Percentiles rank a stretch among this genome's conserved stretches.
Conservation (phyloP, 345 rosid species). For the Eucalyptus curtisii region DNA sequence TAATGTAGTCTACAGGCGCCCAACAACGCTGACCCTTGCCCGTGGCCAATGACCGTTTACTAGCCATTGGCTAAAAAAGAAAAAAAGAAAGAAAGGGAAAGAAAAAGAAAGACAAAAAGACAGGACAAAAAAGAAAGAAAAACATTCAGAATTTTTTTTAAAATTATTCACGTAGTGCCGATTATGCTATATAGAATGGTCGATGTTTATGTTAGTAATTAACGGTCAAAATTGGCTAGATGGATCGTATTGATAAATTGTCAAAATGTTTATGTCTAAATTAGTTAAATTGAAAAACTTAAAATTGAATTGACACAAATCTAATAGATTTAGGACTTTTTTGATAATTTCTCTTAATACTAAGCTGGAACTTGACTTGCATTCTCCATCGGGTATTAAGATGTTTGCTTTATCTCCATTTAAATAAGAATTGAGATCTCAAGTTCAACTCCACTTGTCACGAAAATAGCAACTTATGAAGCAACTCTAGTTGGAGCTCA, state of each 20-base stretch:
- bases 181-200: no score
- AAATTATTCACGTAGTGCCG: rapidly evolving
- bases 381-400: rapidly evolving
- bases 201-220: no score
- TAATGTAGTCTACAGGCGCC: rapidly evolving
- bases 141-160: rapidly evolving
- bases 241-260: rapidly evolving
- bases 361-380: neutral
- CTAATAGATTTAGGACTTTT: rapidly evolving
- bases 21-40: rapidly evolving
- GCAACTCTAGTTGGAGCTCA: neutral
- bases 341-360: rapidly evolving
- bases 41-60: rapidly evolving
- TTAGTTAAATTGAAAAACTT: rapidly evolving
- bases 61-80: no score
- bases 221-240: rapidly evolving
- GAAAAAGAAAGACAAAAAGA: rapidly evolving
- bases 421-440: neutral
- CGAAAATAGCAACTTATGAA: rapidly evolving
- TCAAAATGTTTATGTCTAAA: rapidly evolving
- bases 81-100: rapidly evolving
- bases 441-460: neutral
- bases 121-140: no score
- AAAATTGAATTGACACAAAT: rapidly evolving
- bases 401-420: neutral